phyloP scores from a whole-genome alignment of 192 early-diverging fungal species.

The Paraglomus brasilianum region DNA sequence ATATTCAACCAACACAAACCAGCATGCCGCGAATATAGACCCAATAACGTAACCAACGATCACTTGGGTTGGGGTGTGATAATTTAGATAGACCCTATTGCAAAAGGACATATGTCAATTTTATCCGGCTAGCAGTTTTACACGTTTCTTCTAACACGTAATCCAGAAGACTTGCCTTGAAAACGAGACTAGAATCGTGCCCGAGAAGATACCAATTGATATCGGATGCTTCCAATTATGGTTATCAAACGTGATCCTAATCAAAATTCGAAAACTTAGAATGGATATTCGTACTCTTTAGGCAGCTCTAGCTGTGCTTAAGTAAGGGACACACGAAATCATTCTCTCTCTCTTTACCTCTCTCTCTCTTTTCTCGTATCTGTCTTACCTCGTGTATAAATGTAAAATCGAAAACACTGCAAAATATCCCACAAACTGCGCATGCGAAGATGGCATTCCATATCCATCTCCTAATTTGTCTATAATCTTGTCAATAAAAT shows the following conservation, averaged over 20 bases:
- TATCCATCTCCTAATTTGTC: constrained; percentile 70
- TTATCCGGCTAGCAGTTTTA: background rate
- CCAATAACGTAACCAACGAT: constrained; percentile 63
- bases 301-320: constrained; percentile 25
- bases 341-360: background rate
- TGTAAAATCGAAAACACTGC: constrained; percentile 57
- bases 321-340: background rate
- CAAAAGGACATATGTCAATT: background rate
- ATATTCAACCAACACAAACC: constrained; percentile 47
- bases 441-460: constrained; percentile 83
- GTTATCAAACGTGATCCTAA: constrained; percentile 25
- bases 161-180: constrained; percentile 27
- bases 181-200: constrained; percentile 35
- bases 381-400: constrained; percentile 44
- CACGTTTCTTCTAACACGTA: background rate
- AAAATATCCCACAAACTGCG: constrained; percentile 82
- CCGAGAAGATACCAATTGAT: constrained; percentile 20
- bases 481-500: constrained; percentile 31
- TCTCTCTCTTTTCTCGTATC: too few species aligned
- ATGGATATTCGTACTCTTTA: background rate
- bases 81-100: constrained; percentile 64
- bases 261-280: background rate
- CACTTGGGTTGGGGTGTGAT: constrained; percentile 75
- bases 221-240: constrained; percentile 43
- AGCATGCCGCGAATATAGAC: constrained; percentile 51